These are phyloP conservation scores for Arxiozyma slooffiae DNA, from an alignment of 1,139 yeast species.

Conservation along the genomic window DNA sequence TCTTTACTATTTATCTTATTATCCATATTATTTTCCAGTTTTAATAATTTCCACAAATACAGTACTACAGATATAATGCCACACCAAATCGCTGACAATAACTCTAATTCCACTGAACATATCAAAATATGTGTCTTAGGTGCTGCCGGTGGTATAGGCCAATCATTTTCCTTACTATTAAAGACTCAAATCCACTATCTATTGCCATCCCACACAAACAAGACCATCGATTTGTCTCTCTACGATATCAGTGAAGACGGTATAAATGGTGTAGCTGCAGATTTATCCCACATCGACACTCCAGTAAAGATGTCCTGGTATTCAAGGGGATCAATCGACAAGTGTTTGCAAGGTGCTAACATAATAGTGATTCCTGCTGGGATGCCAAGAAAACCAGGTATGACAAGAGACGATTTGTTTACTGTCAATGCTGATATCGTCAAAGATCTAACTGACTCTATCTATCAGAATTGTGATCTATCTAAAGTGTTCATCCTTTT, in stretches of 20 bases:
- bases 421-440: constrained; percentile 88
- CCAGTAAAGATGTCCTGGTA: constrained; percentile 45
- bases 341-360: constrained; percentile 61
- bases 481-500: constrained; percentile 44
- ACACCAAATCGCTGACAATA: constrained; percentile 14
- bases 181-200: constrained; percentile 42
- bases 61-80: too few relatives aligned
- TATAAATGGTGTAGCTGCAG: constrained; percentile 89
- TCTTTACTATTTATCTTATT: too few relatives aligned
- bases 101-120: constrained; percentile 1
- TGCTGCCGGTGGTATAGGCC: constrained; percentile 89
- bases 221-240: constrained; percentile 39
- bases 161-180: constrained; percentile 77
- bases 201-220: constrained; percentile 27
- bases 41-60: too few relatives aligned
- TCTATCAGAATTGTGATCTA: constrained; percentile 41
- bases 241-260: constrained; percentile 53
- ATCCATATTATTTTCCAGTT: too few relatives aligned
- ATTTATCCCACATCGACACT: constrained; percentile 82
- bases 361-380: constrained; percentile 91
- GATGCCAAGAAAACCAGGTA: constrained; percentile 95
- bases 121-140: constrained; percentile 62
- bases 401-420: constrained; percentile 95
- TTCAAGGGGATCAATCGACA: constrained; percentile 40
- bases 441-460: constrained; percentile 68